These are phyloP conservation scores for Sergeia podlipaevii DNA, from an alignment of 208 protist genomes.

Conservation along the genomic window DNA sequence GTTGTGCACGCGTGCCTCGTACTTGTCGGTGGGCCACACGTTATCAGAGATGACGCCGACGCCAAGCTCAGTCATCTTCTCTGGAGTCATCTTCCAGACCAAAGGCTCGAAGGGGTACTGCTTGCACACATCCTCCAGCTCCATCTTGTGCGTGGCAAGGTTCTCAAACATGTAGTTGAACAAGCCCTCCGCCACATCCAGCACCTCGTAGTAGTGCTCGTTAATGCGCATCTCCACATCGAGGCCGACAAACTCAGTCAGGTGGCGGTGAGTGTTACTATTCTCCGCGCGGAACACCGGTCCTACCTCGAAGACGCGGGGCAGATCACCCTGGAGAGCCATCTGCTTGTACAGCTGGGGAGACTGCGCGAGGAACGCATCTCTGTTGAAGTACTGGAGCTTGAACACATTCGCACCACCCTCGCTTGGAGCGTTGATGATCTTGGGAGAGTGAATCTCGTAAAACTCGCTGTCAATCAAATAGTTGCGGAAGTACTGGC, in stretches of 20 bases:
- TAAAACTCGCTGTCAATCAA: conserved; percentile 93
- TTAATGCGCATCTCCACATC: conserved; percentile 99
- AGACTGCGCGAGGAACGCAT: conserved; percentile 98
- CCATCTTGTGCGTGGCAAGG: conserved; percentile 60
- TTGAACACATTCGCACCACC: conserved; percentile 94
- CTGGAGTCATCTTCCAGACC: conserved; percentile 77
- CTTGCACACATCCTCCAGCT: conserved; percentile 80
- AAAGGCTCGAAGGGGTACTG: conserved; percentile 95
- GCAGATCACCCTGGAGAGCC: conserved; percentile 96
- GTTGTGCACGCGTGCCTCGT: conserved; percentile 78
- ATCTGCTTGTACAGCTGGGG: conserved; percentile 99
- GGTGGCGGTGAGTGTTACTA: conserved; percentile 98
- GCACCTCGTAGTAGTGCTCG: conserved; percentile 99
- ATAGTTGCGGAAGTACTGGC: conserved; percentile 96
- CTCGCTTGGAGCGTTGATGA: conserved; percentile 97
- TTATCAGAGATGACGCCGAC: conserved; percentile 78
- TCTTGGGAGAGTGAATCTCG: conserved; percentile 99
- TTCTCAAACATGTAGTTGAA: conserved; percentile 97
- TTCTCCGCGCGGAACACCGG: conserved; percentile 99
- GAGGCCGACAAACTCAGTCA: conserved; percentile 99
- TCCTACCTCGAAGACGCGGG: conserved; percentile 94
- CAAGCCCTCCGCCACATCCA: conserved; percentile 95
- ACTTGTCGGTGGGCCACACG: conserved; percentile 69
- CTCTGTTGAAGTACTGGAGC: conserved; percentile 89
- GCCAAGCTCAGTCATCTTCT: conserved; percentile 79